Conservation (phyloP, 441 rosid species). For the Populus hybrid region DNA sequence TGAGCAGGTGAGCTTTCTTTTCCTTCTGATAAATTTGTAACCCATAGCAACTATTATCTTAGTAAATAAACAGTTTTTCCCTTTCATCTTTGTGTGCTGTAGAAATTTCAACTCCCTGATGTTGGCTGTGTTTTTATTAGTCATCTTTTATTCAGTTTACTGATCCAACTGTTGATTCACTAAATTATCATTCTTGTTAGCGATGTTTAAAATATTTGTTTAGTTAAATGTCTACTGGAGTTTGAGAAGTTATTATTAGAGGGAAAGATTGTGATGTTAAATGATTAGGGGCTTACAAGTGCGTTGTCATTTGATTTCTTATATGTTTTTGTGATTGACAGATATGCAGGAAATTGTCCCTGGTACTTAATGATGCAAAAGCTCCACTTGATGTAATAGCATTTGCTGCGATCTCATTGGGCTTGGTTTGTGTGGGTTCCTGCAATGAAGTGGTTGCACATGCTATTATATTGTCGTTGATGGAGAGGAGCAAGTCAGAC, state of each 20-base stretch:
- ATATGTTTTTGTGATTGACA: slow-evolving; percentile 29
- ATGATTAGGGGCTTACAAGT: background rate
- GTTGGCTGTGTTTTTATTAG: background rate
- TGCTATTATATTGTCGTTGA: slow-evolving; percentile 75
- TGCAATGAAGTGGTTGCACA: slow-evolving; percentile 95
- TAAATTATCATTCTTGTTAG: background rate
- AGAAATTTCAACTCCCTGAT: background rate
- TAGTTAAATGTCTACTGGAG: slow-evolving; percentile 2
- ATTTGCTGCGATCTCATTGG: slow-evolving; percentile 86
- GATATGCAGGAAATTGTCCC: slow-evolving; percentile 59
- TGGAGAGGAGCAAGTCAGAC: slow-evolving; percentile 80
- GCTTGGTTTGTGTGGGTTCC: slow-evolving; percentile 87
- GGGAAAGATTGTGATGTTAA: background rate
- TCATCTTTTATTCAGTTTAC: background rate
- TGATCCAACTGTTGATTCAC: background rate
- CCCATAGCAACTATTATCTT: background rate
- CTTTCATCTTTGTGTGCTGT: background rate
- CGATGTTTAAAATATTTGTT: background rate
- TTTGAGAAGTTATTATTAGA: background rate
- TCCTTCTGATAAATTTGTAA: background rate
- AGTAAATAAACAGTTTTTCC: background rate
- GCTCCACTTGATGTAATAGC: slow-evolving; percentile 83
- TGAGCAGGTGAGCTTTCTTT: slow-evolving; percentile 52
- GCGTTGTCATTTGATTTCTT: background rate
- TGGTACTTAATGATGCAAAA: slow-evolving; percentile 68